A percentile compares a stretch with the other conserved stretches of the same genome.
Conservation (phyloP, 2,329 filamentous ascomycete species). For the Pyricularia sp. region DNA sequence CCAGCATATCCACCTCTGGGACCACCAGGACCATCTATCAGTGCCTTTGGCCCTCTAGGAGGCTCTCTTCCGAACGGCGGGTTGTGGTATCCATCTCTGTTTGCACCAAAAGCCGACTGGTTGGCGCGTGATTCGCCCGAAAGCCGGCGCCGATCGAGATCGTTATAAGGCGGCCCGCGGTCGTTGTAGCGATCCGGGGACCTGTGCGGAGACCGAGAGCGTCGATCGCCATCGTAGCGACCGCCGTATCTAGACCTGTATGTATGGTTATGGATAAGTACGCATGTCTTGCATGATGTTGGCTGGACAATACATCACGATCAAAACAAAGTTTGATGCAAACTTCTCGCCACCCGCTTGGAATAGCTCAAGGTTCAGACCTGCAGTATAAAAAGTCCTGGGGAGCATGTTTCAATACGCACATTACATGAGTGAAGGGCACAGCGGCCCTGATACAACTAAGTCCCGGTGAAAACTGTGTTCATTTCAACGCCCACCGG, state of each 20-base stretch:
- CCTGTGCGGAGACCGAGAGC: constrained; percentile 51
- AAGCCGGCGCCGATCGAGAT: constrained; percentile 59
- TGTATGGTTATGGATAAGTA: constrained; percentile 5
- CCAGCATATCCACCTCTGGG: constrained; percentile 54
- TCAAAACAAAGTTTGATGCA: not conserved
- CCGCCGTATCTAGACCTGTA: constrained; percentile 42
- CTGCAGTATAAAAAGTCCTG: not conserved
- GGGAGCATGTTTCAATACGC: not conserved
- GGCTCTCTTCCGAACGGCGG: constrained; percentile 50
- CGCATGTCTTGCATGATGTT: not conserved
- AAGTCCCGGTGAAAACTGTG: not conserved
- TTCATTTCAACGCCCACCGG: constrained; percentile 2
- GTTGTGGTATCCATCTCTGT: constrained; percentile 42
- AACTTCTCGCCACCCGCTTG: not conserved
- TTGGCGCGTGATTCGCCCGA: constrained; percentile 43
- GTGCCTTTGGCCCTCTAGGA: constrained; percentile 68
- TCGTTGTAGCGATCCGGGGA: constrained; percentile 53
- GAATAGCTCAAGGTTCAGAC: not conserved
- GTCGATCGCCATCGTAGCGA: constrained; percentile 50
- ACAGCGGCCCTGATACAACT: constrained; percentile 3
- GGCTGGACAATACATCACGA: not conserved
- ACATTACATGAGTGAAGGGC: constrained; percentile 6
- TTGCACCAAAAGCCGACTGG: constrained; percentile 45
- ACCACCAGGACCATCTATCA: constrained; percentile 52
- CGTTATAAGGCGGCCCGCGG: constrained; percentile 38